Conservation (phyloP, 768 basidiomycete genomes). For the Leucogyrophana mollusca region DNA sequence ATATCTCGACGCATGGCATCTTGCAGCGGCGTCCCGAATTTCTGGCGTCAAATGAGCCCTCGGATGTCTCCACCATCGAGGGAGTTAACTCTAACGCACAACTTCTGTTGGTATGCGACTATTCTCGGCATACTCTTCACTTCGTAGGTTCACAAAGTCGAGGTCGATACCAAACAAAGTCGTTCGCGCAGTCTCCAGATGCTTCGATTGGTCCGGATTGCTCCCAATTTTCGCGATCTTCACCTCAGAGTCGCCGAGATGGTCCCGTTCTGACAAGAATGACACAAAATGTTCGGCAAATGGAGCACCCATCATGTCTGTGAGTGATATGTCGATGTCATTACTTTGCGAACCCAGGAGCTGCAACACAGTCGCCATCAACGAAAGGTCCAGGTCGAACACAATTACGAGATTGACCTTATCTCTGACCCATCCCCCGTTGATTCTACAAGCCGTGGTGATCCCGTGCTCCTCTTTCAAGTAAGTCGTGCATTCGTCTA, state of each 20-base stretch:
- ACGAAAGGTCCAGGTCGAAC: constrained; percentile 6
- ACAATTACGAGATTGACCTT: constrained; percentile 59
- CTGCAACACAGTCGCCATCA: constrained; percentile 38
- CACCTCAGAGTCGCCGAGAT: constrained; percentile 35
- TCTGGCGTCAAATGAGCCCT: constrained; percentile 40
- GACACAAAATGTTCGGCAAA: constrained; percentile 80
- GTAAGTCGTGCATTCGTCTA: constrained; percentile 72
- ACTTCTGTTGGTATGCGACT: constrained; percentile 89
- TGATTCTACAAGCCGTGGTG: constrained; percentile 78
- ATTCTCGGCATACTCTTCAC: constrained; percentile 84
- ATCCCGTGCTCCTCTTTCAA: constrained; percentile 52
- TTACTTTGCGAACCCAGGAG: constrained; percentile 78
- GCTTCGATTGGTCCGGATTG: constrained; percentile 97
- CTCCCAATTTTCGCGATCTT: constrained; percentile 83
- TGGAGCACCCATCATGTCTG: constrained; percentile 83
- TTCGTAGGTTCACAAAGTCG: constrained; percentile 92
- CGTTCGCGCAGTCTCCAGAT: constrained; percentile 92
- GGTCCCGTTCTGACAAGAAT: constrained; percentile 40
- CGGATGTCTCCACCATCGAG: not conserved
- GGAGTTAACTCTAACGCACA: constrained; percentile 44
- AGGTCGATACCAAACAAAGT: constrained; percentile 78
- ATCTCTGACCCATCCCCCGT: constrained; percentile 98
- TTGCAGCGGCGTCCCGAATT: constrained; percentile 88
- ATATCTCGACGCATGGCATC: constrained; percentile 90
- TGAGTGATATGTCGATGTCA: constrained; percentile 92